A percentile compares a stretch with the other conserved stretches of the same genome.
Evolutionary conservation across 176 grass and related monocot species (phyloP).

Genomic region (Secale cereale): DNA sequence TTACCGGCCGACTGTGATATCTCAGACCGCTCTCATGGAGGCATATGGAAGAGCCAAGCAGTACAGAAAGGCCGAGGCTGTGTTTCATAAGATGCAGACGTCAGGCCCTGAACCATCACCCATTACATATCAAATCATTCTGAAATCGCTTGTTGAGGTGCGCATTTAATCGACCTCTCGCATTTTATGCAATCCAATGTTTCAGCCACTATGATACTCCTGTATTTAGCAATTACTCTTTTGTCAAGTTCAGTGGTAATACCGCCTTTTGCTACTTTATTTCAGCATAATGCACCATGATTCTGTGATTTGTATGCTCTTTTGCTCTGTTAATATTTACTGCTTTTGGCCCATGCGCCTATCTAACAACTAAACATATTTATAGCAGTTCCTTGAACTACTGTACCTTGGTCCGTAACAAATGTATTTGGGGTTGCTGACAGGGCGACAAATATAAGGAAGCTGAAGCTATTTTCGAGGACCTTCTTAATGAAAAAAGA

Average conservation of each 20-base stretch:
- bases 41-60: conserved; percentile 86
- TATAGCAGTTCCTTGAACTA: conserved; percentile 18
- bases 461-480: conserved; percentile 72
- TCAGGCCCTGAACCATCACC: conserved; percentile 84
- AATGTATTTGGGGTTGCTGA: conserved; percentile 32
- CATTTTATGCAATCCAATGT: not conserved
- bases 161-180: conserved; percentile 20
- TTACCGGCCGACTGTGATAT: conserved; percentile 73
- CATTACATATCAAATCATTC: conserved; percentile 91
- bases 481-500: conserved; percentile 75
- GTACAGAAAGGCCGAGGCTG: conserved; percentile 73
- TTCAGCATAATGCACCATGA: not conserved
- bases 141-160: conserved; percentile 89
- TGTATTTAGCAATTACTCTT: not conserved
- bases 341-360: not conserved
- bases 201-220: not conserved
- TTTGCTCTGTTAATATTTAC: conserved; percentile 10
- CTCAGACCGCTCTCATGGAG: conserved; percentile 92
- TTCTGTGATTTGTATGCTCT: not conserved
- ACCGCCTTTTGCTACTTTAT: conserved; percentile 6
- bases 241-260: not conserved
- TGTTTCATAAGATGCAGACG: conserved; percentile 86
- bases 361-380: not conserved
- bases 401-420: not conserved
- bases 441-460: conserved; percentile 75